Percentiles rank a stretch among this genome's conserved stretches.
phyloP scores from a whole-genome alignment of 2,329 filamentous ascomycete genomes.

The Ophiostoma ulmi region DNA sequence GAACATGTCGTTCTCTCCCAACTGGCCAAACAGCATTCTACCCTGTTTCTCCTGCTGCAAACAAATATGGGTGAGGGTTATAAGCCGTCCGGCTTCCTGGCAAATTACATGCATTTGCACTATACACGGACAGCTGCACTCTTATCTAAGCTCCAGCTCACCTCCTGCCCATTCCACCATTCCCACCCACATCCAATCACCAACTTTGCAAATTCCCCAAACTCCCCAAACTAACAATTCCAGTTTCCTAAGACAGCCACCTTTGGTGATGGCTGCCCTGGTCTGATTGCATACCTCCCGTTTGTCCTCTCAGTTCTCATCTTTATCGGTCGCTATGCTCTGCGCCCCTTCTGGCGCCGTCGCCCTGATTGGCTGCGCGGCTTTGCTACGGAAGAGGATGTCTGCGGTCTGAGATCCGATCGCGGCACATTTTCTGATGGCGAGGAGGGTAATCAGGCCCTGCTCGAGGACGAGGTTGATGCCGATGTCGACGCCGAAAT shows the following conservation, averaged over 20 bases:
- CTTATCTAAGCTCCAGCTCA: not conserved
- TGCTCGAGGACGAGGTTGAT: not conserved
- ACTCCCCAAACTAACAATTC: not conserved
- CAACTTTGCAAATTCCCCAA: not conserved
- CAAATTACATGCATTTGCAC: not conserved
- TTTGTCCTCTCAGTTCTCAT: slow-evolving; percentile 32
- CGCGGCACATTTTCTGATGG: not conserved
- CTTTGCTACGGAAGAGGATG: slow-evolving; percentile 33
- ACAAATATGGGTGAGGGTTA: slow-evolving; percentile 33
- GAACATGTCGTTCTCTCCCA: slow-evolving; percentile 22
- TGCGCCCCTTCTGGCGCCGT: slow-evolving; percentile 33
- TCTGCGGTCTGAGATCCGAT: slow-evolving; percentile 19
- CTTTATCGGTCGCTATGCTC: slow-evolving; percentile 33
- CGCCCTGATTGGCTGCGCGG: slow-evolving; percentile 36
- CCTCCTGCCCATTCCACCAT: not conserved
- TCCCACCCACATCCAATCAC: not conserved
- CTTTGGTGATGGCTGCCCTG: slow-evolving; percentile 34
- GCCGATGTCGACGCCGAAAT: slow-evolving; percentile 17
- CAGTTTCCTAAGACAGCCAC: slow-evolving; percentile 33
- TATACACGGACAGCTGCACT: not conserved
- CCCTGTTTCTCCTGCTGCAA: slow-evolving; percentile 35
- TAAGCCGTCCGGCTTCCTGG: not conserved
- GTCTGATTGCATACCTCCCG: slow-evolving; percentile 34
- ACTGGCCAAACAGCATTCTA: slow-evolving; percentile 27
- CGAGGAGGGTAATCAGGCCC: not conserved